A percentile compares a stretch with the other conserved stretches of the same genome.
Conservation (phyloP, 257 asterid genomes). For the Nicotiana paniculata region DNA sequence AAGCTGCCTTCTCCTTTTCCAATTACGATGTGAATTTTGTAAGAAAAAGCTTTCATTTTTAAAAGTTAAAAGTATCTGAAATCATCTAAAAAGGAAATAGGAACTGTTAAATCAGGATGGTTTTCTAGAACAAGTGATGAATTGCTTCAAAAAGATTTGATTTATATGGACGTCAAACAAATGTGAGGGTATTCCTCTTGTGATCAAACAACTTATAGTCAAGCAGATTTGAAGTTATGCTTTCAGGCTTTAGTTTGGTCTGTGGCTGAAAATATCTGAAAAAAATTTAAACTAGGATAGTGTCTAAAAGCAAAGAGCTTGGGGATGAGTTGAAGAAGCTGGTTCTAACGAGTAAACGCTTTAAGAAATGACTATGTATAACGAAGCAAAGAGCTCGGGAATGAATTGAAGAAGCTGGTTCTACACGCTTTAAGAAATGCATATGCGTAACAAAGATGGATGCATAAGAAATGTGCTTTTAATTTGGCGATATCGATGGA, state of each 20-base stretch:
- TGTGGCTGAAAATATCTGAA: too few species aligned
- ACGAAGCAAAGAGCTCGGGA: too few species aligned
- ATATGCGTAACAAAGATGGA: neutral
- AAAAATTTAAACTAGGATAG: too few species aligned
- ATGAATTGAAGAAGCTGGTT: neutral
- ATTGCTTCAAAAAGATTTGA: neutral
- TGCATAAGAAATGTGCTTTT: neutral
- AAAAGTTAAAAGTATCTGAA: neutral
- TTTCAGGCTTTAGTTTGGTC: too few species aligned
- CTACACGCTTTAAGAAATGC: neutral
- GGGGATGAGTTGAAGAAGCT: too few species aligned
- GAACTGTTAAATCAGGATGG: neutral
- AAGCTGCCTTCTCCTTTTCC: neutral
- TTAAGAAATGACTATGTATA: too few species aligned
- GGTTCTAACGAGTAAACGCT: too few species aligned
- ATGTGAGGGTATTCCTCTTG: too few species aligned
- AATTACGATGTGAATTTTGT: neutral
- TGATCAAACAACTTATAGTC: too few species aligned
- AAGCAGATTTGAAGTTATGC: too few species aligned
- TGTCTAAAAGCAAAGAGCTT: too few species aligned
- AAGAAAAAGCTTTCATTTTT: neutral
- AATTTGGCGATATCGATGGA: neutral
- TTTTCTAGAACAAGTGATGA: neutral
- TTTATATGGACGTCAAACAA: neutral
- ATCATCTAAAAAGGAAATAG: neutral